A percentile compares a stretch with the other conserved stretches of the same genome.
phyloP scores from a whole-genome alignment of 2,329 filamentous ascomycete genomes.

The Aspergillus tubingensis region DNA sequence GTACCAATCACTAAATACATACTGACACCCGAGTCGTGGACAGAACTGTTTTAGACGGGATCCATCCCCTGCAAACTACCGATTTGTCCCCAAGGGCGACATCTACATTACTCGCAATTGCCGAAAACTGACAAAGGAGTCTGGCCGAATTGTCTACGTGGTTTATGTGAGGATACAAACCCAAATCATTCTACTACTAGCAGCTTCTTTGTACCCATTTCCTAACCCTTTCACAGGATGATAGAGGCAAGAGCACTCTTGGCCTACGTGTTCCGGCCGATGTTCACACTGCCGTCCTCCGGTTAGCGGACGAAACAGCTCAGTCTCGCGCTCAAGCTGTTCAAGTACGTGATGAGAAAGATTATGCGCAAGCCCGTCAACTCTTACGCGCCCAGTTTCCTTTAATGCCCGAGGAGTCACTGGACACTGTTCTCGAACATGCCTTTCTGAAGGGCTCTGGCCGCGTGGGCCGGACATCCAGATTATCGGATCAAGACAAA shows the following conservation, averaged over 20 bases:
- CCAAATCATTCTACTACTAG: too few species aligned
- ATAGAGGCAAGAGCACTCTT: constrained; percentile 32
- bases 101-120: constrained; percentile 48
- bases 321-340: constrained; percentile 43
- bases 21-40: constrained; percentile 6
- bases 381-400: constrained; percentile 40
- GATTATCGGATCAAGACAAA: constrained; percentile 35
- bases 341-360: constrained; percentile 37
- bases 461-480: constrained; percentile 42
- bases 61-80: constrained; percentile 34
- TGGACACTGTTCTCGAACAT: constrained; percentile 39
- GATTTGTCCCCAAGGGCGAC: constrained; percentile 46
- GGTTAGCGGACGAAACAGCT: constrained; percentile 43
- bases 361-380: constrained; percentile 26
- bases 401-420: constrained; percentile 36
- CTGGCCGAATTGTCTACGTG: constrained; percentile 34
- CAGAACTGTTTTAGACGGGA: constrained; percentile 37
- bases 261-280: constrained; percentile 48
- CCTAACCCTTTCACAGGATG: constrained; percentile 25
- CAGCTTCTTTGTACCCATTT: background rate
- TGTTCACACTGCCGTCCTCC: constrained; percentile 42
- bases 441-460: constrained; percentile 46
- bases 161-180: constrained; percentile 36
- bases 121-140: constrained; percentile 38
- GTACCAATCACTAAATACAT: background rate